Conservation (phyloP, 2,329 filamentous ascomycete species). For the Clonostachys solani region DNA sequence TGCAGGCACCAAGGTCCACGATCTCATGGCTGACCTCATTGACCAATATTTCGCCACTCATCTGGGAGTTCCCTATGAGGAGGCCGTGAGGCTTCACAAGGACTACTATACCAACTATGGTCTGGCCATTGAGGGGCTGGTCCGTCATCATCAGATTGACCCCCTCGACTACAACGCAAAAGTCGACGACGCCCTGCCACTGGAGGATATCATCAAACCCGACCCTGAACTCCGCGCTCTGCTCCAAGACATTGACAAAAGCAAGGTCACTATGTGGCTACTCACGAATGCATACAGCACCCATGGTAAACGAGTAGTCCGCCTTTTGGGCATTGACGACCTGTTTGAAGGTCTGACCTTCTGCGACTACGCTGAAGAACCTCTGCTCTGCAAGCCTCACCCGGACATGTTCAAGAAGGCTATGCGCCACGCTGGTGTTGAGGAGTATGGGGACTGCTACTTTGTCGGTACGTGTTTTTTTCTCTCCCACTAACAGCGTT, state of each 20-base stretch:
- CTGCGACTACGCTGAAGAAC: conserved; percentile 76
- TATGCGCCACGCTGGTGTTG: conserved; percentile 76
- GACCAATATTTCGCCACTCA: conserved; percentile 60
- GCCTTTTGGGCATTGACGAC: conserved; percentile 76
- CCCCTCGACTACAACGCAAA: conserved; percentile 90
- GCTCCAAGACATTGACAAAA: conserved; percentile 76
- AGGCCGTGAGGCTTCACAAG: conserved; percentile 81
- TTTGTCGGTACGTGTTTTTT: conserved; percentile 73
- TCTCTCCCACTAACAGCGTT: no score
- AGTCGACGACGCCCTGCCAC: conserved; percentile 89
- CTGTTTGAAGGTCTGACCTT: conserved; percentile 93
- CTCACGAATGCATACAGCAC: conserved; percentile 95
- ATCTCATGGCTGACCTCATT: conserved; percentile 85
- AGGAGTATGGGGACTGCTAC: conserved; percentile 69
- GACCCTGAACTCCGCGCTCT: conserved; percentile 70
- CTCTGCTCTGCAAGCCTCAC: conserved; percentile 83
- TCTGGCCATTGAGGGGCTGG: conserved; percentile 92
- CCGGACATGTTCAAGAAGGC: conserved; percentile 81
- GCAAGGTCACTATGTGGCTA: conserved; percentile 85
- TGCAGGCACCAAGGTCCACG: conserved; percentile 72
- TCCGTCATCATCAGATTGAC: conserved; percentile 91
- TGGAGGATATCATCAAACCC: conserved; percentile 79
- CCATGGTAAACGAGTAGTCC: conserved; percentile 79
- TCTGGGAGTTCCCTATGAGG: conserved; percentile 67
- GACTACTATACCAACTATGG: conserved; percentile 97